A percentile compares a stretch with the other conserved stretches of the same genome.
phyloP scores from a whole-genome alignment of 2,329 filamentous ascomycete genomes.

The Neonectria faginata region DNA sequence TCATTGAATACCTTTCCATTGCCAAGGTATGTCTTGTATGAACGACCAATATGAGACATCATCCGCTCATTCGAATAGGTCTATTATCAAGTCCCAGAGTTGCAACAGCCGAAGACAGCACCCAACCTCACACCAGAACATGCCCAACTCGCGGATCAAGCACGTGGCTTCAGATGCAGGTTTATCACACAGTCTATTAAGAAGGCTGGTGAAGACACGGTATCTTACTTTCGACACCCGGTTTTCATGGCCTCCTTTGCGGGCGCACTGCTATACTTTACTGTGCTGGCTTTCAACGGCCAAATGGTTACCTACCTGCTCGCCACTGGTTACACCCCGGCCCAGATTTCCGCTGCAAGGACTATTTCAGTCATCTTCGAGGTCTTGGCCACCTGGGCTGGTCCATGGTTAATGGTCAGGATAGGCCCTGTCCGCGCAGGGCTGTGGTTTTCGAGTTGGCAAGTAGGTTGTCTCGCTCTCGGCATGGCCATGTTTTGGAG shows the following conservation, averaged over 20 bases:
- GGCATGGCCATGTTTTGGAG: constrained; percentile 58
- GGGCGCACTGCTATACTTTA: constrained; percentile 70
- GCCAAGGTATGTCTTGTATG: constrained; percentile 31
- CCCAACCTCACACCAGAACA: constrained; percentile 14
- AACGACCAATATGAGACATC: no score
- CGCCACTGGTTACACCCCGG: constrained; percentile 62
- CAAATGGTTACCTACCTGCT: constrained; percentile 75
- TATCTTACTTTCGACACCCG: constrained; percentile 63
- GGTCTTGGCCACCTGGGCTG: constrained; percentile 70
- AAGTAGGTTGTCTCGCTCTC: constrained; percentile 66
- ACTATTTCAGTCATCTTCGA: constrained; percentile 67
- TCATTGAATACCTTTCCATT: constrained; percentile 66
- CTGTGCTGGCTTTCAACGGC: constrained; percentile 68
- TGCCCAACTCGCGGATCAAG: constrained; percentile 6
- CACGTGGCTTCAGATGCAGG: neutral
- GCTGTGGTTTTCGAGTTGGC: constrained; percentile 78
- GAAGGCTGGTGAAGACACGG: constrained; percentile 33
- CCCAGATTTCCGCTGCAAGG: constrained; percentile 65
- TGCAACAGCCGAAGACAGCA: constrained; percentile 41
- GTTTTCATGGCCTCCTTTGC: constrained; percentile 72
- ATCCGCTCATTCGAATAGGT: constrained; percentile 38
- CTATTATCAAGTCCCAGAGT: constrained; percentile 41
- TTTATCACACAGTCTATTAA: constrained; percentile 21
- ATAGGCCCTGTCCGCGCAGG: constrained; percentile 73
- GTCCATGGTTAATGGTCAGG: constrained; percentile 64